Conservation (phyloP, 371 early-diverging fungal genomes). For the Mucor velutinosus region DNA sequence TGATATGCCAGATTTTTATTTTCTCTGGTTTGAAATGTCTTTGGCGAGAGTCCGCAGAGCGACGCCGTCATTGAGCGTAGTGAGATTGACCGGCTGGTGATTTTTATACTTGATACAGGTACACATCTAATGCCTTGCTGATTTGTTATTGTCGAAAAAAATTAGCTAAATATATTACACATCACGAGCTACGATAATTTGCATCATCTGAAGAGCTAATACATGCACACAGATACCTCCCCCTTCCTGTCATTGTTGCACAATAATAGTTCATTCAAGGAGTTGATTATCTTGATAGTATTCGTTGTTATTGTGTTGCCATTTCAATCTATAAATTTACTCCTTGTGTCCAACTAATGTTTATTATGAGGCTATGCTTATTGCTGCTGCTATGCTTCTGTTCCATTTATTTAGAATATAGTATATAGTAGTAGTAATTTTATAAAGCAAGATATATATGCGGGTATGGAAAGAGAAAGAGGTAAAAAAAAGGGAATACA, state of each 20-base stretch:
- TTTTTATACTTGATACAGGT: no score
- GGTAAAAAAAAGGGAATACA: not conserved
- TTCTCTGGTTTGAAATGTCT: no score
- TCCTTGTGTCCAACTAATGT: not conserved
- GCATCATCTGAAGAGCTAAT: not conserved
- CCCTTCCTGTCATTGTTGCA: not conserved
- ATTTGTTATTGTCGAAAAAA: no score
- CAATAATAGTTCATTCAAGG: not conserved
- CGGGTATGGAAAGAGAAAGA: not conserved
- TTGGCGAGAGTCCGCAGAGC: no score
- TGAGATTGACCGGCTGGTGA: no score
- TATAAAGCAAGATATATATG: not conserved
- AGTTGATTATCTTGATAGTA: not conserved
- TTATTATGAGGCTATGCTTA: not conserved
- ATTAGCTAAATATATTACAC: no score
- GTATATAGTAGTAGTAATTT: not conserved
- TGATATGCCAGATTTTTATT: no score
- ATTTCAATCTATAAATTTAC: not conserved
- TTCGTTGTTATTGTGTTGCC: not conserved
- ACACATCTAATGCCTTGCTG: no score
- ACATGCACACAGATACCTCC: no score
- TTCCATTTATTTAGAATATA: not conserved
- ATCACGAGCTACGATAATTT: not conserved
- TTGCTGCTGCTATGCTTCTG: not conserved
- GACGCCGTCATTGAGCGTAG: no score